phyloP scores from a whole-genome alignment of 768 basidiomycete species.

The Russula foetens region DNA sequence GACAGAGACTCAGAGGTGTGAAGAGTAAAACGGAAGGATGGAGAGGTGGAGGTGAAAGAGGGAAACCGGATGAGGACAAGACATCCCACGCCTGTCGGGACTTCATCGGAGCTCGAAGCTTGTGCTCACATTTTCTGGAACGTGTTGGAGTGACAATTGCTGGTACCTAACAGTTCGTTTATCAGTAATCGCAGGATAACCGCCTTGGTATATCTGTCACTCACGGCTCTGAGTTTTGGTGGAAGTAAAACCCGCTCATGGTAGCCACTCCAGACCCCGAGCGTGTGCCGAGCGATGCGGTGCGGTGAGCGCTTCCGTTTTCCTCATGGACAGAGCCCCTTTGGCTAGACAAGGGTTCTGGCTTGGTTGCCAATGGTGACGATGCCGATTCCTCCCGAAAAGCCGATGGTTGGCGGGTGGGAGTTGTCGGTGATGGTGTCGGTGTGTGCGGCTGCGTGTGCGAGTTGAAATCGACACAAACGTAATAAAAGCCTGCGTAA shows the following conservation, averaged over 20 bases:
- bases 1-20: not conserved
- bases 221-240: slow-evolving; percentile 88
- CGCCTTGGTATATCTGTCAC: slow-evolving; percentile 60
- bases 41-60: not conserved
- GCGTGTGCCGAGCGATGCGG: slow-evolving; percentile 43
- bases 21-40: not conserved
- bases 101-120: slow-evolving; percentile 80
- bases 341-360: slow-evolving; percentile 19
- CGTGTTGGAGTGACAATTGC: slow-evolving; percentile 74
- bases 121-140: slow-evolving; percentile 63
- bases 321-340: slow-evolving; percentile 27
- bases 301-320: slow-evolving; percentile 28
- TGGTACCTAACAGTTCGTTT: slow-evolving; percentile 57
- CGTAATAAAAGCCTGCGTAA: slow-evolving; percentile 79
- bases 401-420: slow-evolving; percentile 33
- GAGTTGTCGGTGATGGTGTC: slow-evolving; percentile 30
- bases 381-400: slow-evolving; percentile 24
- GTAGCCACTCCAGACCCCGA: slow-evolving; percentile 47
- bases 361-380: slow-evolving; percentile 20
- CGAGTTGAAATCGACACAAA: slow-evolving; percentile 88
- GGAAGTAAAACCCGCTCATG: slow-evolving; percentile 91
- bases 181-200: no score
- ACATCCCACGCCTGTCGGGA: not conserved
- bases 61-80: not conserved
- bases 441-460: slow-evolving; percentile 34